These are phyloP conservation scores for Talaromyces thailandensis DNA, from an alignment of 495 filamentous ascomycete genomes.

Conservation along the genomic window DNA sequence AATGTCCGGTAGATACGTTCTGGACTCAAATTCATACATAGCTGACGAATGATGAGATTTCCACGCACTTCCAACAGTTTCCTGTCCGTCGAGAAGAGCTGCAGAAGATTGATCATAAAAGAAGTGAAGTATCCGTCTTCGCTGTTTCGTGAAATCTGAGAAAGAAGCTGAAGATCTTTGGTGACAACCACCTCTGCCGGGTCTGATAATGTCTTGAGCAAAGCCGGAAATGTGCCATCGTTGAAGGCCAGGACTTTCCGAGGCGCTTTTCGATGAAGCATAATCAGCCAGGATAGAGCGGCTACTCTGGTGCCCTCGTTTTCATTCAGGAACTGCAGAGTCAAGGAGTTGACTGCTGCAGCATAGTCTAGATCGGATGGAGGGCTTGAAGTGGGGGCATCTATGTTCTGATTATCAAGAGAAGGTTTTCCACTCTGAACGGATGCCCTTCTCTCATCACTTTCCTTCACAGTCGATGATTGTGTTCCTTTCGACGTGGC, in stretches of 20 bases:
- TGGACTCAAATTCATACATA: constrained; percentile 85
- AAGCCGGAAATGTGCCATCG: constrained; percentile 91
- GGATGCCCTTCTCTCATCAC: constrained; percentile 45
- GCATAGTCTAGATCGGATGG: constrained; percentile 81
- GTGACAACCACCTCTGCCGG: constrained; percentile 94
- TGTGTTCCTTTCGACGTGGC: constrained; percentile 27
- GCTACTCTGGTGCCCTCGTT: constrained; percentile 93
- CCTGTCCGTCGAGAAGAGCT: constrained; percentile 90
- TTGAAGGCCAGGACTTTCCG: constrained; percentile 92
- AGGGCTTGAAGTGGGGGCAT: constrained; percentile 33
- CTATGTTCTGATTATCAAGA: constrained; percentile 26
- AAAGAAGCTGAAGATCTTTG: constrained; percentile 86
- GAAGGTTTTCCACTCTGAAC: constrained; percentile 34
- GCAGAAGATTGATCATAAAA: constrained; percentile 95
- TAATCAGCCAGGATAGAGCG: constrained; percentile 90
- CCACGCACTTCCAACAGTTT: constrained; percentile 85
- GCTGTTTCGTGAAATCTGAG: constrained; percentile 92
- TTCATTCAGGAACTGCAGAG: constrained; percentile 89
- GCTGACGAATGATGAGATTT: constrained; percentile 91
- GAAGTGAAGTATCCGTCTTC: constrained; percentile 95
- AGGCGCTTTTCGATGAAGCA: constrained; percentile 92
- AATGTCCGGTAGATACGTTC: constrained; percentile 95
- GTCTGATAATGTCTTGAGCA: constrained; percentile 94
- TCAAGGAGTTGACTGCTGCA: constrained; percentile 92
- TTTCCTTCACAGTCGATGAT: constrained; percentile 35